A percentile compares a stretch with the other conserved stretches of the same genome.
These are phyloP conservation scores for Noccaea bulbosa DNA, from an alignment of 345 rosid genomes.

Conservation along the genomic window DNA sequence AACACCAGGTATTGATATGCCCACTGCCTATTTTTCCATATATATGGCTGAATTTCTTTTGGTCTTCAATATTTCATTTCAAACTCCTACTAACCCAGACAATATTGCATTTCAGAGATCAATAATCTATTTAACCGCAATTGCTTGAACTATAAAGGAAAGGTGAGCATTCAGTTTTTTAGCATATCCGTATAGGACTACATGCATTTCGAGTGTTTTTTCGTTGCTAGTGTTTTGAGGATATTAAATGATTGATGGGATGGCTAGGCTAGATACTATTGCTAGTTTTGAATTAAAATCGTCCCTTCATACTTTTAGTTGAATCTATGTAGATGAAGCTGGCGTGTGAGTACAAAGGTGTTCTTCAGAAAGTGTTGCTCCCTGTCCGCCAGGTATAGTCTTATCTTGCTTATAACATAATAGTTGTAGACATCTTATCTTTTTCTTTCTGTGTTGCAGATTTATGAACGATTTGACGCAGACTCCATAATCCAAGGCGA, in stretches of 20 bases:
- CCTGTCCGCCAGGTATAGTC: slow-evolving; percentile 76
- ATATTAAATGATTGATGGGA: slow-evolving; percentile 26
- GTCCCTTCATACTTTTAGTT: neutral
- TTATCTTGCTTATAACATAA: slow-evolving; percentile 17
- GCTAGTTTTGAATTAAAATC: slow-evolving; percentile 4
- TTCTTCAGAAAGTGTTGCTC: slow-evolving; percentile 78
- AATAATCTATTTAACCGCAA: slow-evolving; percentile 73
- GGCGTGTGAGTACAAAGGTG: slow-evolving; percentile 68
- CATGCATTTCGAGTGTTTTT: slow-evolving; percentile 4
- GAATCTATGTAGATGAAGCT: slow-evolving; percentile 62
- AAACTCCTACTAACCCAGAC: slow-evolving; percentile 31
- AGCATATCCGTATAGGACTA: slow-evolving; percentile 14
- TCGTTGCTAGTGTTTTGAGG: slow-evolving; percentile 25
- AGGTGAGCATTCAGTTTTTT: slow-evolving; percentile 52
- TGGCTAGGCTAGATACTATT: slow-evolving; percentile 16
- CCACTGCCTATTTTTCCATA: slow-evolving; percentile 8
- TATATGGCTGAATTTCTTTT: slow-evolving; percentile 6
- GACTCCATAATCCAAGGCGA: slow-evolving; percentile 58
- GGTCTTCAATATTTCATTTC: neutral
- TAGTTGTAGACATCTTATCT: slow-evolving; percentile 29
- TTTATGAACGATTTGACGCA: slow-evolving; percentile 78
- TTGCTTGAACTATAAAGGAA: slow-evolving; percentile 77
- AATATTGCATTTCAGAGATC: slow-evolving; percentile 59
- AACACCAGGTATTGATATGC: slow-evolving; percentile 67
- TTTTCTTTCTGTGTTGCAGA: slow-evolving; percentile 51